These are phyloP conservation scores for Fusarium sp. DNA, from an alignment of 2,329 filamentous ascomycete genomes.

Conservation along the genomic window DNA sequence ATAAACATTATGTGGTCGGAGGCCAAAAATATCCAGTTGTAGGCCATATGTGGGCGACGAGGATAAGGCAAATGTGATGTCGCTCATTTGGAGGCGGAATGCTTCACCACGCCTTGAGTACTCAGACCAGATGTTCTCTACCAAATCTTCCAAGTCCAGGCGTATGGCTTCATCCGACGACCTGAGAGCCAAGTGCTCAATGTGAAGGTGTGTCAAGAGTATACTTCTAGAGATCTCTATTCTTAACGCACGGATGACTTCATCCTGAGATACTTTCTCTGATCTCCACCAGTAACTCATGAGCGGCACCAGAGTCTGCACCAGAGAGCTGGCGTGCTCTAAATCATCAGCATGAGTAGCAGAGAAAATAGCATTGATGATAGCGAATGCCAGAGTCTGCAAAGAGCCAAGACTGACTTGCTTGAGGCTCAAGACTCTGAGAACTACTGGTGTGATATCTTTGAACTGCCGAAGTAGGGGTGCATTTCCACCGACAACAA, in stretches of 20 bases:
- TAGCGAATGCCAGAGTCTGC: constrained; percentile 78
- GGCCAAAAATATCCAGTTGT: constrained; percentile 59
- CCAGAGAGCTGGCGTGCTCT: constrained; percentile 66
- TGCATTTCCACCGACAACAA: constrained; percentile 73
- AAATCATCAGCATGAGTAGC: constrained; percentile 75
- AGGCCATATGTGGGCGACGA: constrained; percentile 56
- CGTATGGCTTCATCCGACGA: constrained; percentile 51
- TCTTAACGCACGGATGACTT: constrained; percentile 69
- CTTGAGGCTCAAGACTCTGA: constrained; percentile 69
- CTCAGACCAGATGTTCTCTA: constrained; percentile 78
- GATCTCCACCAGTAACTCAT: constrained; percentile 81
- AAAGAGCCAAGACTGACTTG: constrained; percentile 67
- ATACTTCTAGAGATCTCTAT: constrained; percentile 82
- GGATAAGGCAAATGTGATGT: constrained; percentile 69
- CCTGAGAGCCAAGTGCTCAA: constrained; percentile 64
- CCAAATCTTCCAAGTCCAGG: constrained; percentile 68
- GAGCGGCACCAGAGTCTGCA: constrained; percentile 72
- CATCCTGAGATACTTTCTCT: constrained; percentile 69
- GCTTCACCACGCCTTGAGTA: constrained; percentile 77
- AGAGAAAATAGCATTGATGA: constrained; percentile 76
- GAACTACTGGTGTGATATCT: constrained; percentile 63
- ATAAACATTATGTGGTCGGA: constrained; percentile 62
- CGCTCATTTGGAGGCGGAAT: constrained; percentile 79
- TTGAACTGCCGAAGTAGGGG: constrained; percentile 67
- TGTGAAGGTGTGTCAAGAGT: constrained; percentile 70